Evolutionary conservation across 495 filamentous ascomycete genomes (phyloP).

Genomic region (Aspergillus haitiensis): DNA sequence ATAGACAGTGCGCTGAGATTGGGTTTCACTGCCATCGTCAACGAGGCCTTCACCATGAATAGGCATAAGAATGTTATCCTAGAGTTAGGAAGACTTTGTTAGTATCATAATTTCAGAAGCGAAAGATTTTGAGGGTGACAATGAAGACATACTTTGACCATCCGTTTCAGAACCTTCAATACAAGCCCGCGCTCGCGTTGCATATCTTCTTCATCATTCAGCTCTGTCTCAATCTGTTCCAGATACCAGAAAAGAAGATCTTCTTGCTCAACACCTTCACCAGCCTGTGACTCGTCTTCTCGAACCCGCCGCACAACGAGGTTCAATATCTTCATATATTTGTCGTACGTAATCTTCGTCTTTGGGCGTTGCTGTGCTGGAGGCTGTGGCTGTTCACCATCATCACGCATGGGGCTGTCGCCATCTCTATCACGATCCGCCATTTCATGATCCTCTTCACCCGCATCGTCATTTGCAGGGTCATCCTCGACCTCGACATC

Average conservation of each 20-base stretch:
- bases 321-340: conserved; percentile 89
- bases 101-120: conserved; percentile 10
- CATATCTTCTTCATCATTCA: conserved; percentile 77
- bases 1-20: conserved; percentile 66
- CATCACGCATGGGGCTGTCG: conserved; percentile 67
- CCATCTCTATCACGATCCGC: conserved; percentile 60
- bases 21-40: conserved; percentile 51
- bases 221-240: conserved; percentile 85
- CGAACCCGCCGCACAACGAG: conserved; percentile 77
- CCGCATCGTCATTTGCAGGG: conserved; percentile 20
- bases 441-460: conserved; percentile 42
- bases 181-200: conserved; percentile 71
- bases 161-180: conserved; percentile 89
- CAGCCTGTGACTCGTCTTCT: conserved; percentile 66
- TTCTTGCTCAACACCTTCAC: conserved; percentile 88
- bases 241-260: conserved; percentile 89
- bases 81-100: conserved; percentile 8
- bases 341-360: conserved; percentile 93
- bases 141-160: conserved; percentile 78
- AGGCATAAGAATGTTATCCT: conserved; percentile 93
- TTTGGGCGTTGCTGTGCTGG: conserved; percentile 52
- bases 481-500: conserved; percentile 95
- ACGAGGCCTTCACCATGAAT: conserved; percentile 82
- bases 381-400: conserved; percentile 42
- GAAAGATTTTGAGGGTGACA: neutral